Evolutionary conservation across 331 rosid genomes (phyloP).

Genomic region (Acacia pycnantha): DNA sequence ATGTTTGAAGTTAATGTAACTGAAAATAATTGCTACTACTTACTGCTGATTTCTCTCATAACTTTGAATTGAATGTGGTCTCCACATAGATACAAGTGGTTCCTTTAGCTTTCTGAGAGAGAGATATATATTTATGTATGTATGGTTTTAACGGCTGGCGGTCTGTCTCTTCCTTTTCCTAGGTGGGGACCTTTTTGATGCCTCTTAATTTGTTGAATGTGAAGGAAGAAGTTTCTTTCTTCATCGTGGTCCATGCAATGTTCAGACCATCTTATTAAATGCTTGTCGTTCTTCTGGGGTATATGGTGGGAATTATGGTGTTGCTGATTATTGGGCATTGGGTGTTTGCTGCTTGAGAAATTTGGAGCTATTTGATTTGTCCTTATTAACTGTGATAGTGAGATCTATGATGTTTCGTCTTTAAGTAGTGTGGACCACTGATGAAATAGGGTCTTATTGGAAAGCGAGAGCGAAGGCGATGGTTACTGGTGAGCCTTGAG

Average conservation of each 20-base stretch:
- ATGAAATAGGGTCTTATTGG: not conserved
- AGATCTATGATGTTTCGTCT: not conserved
- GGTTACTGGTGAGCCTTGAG: not conserved
- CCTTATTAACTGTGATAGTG: not conserved
- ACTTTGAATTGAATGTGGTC: constrained; percentile 35
- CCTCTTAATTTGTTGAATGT: constrained; percentile 4
- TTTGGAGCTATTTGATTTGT: not conserved
- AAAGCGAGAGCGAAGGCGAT: not conserved
- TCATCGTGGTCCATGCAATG: constrained; percentile 3
- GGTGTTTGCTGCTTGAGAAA: not conserved
- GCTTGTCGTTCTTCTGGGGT: constrained; percentile 3
- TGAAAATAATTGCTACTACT: constrained; percentile 48
- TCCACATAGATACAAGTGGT: not conserved
- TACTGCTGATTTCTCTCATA: constrained; percentile 39
- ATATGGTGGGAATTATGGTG: not conserved
- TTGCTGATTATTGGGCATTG: not conserved
- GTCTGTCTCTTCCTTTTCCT: constrained; percentile 28
- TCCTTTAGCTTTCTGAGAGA: not conserved
- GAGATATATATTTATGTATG: not conserved
- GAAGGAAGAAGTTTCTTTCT: constrained; percentile 2
- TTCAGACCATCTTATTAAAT: constrained; percentile 12
- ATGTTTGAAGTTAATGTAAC: constrained; percentile 53
- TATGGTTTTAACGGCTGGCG: constrained; percentile 1
- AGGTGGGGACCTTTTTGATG: constrained; percentile 23
- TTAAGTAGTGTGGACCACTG: not conserved